Evolutionary conservation across 495 filamentous ascomycete species (phyloP), one percentile per base, ranked within the genome.

Genomic region (Hyphodiscus hymeniophilus): DNA sequence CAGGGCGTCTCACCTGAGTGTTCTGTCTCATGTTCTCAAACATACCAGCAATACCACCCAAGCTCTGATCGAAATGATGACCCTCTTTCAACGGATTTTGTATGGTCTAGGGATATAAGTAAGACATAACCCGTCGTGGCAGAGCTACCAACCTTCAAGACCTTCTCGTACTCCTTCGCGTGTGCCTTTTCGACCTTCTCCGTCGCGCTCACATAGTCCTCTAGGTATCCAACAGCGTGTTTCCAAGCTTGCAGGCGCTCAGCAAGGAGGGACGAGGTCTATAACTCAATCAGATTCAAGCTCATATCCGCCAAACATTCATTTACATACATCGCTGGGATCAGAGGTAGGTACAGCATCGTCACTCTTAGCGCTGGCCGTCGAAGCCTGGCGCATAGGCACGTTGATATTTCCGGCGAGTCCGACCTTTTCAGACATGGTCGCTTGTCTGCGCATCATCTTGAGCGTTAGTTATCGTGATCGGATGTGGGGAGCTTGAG

Each of bases 201-300:
- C 18, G 84, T 87, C 10, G 81, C 79, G 32, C 68, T 64, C 51
- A 98, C 75, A 61, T 96, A 98, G 42, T 90, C 85, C 64, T 96
- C 89, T 22, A 98, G 67, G 62, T 95, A 90, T 44, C 70, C 85
- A 45, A 88, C 85, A 51, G 88, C 87, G 62, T 98, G 94, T 60
- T 96, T 98, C 85, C 87, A 98, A 28, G 94, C 94, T 53, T 81
- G 80, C 45, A 97, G 73, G 46, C 92, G 81, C 66, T 97, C 84
- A 16, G 83, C 68, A 42, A 98, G 79, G 20, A 96, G 72, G 45
- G 76, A 81, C 33, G 84, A 80, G 11, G 84, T 84, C 77, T 91
- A 32, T 8, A 33, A 6, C n/a, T 18, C 15, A 24, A 26, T 52
- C 32, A 52, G 53, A 22, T 4, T 47, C 18, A n/a, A n/a, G n/a